Conservation (phyloP, 805 yeast species). For the Suhomyces emberorum region DNA sequence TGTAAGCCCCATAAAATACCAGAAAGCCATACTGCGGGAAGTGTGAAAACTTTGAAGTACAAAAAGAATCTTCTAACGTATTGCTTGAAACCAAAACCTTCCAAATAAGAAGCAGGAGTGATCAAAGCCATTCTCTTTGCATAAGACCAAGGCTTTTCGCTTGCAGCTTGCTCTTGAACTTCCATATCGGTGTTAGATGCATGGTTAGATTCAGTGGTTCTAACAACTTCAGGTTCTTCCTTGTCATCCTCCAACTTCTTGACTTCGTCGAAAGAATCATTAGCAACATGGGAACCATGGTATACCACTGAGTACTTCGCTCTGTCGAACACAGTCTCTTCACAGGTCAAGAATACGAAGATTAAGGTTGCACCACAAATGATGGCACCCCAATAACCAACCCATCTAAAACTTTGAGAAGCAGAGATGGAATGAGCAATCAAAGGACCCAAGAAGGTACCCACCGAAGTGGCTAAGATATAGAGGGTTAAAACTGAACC, state of each 20-base stretch:
- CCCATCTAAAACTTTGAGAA: slow-evolving; percentile 52
- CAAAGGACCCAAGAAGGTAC: slow-evolving; percentile 57
- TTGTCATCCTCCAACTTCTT: slow-evolving; percentile 3
- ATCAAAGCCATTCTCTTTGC: slow-evolving; percentile 25
- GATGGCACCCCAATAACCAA: slow-evolving; percentile 44
- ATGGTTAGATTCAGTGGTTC: not conserved
- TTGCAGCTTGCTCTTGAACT: slow-evolving; percentile 4
- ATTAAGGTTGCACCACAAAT: slow-evolving; percentile 44
- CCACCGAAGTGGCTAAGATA: slow-evolving; percentile 50
- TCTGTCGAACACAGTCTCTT: slow-evolving; percentile 51
- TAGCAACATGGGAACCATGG: slow-evolving; percentile 5
- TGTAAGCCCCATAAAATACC: slow-evolving; percentile 41
- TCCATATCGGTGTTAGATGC: not conserved
- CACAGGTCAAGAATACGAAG: slow-evolving; percentile 45
- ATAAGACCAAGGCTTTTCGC: slow-evolving; percentile 11
- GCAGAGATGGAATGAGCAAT: slow-evolving; percentile 56
- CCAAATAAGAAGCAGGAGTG: slow-evolving; percentile 33
- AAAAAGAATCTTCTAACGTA: slow-evolving; percentile 35
- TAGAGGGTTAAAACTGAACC: slow-evolving; percentile 52
- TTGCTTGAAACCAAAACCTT: slow-evolving; percentile 40
- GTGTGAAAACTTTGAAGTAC: slow-evolving; percentile 31
- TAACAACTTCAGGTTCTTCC: not conserved
- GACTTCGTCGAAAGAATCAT: slow-evolving; percentile 3
- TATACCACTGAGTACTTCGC: slow-evolving; percentile 17
- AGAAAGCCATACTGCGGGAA: slow-evolving; percentile 36